These are phyloP conservation scores for Domatiomyces catenatus DNA, from an alignment of 2,329 filamentous ascomycete species.

Conservation along the genomic window DNA sequence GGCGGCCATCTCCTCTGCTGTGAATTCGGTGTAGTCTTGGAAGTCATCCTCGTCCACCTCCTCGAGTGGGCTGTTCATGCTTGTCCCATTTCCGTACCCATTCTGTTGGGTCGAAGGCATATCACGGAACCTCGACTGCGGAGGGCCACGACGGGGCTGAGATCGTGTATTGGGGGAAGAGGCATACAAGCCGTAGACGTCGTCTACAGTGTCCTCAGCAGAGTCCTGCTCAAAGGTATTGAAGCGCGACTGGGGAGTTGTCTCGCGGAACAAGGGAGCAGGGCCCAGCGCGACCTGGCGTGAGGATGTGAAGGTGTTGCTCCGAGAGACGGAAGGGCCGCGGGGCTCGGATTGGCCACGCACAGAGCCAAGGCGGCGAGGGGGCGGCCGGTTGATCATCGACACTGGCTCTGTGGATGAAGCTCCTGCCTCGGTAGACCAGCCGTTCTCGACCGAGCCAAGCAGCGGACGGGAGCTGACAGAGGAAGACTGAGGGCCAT, in stretches of 20 bases:
- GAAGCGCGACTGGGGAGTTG: constrained; percentile 9
- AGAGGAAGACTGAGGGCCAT: constrained; percentile 24
- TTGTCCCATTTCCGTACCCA: constrained; percentile 1
- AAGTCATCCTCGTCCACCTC: constrained; percentile 39
- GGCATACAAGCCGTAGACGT: constrained; percentile 25
- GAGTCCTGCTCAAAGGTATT: not conserved
- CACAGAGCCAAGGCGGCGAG: constrained; percentile 26
- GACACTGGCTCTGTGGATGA: constrained; percentile 5
- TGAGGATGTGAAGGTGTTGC: not conserved
- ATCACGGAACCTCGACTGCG: not conserved
- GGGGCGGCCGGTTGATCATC: constrained; percentile 3
- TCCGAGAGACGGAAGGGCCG: constrained; percentile 19
- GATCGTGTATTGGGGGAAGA: constrained; percentile 10
- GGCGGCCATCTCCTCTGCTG: constrained; percentile 9
- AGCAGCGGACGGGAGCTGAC: not conserved
- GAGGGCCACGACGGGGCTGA: constrained; percentile 17
- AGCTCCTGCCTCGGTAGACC: constrained; percentile 1
- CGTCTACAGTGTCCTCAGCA: constrained; percentile 25
- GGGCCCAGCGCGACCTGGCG: constrained; percentile 14
- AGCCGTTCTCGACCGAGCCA: constrained; percentile 21
- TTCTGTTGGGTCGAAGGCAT: not conserved
- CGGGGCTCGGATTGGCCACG: constrained; percentile 39
- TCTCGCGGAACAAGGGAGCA: constrained; percentile 20
- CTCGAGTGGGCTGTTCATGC: constrained; percentile 50
- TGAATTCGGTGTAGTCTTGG: constrained; percentile 58